Evolutionary conservation across 2,329 filamentous ascomycete genomes (phyloP), one percentile per base, ranked within the genome.

Genomic region (Plectosphaerella sp.): DNA sequence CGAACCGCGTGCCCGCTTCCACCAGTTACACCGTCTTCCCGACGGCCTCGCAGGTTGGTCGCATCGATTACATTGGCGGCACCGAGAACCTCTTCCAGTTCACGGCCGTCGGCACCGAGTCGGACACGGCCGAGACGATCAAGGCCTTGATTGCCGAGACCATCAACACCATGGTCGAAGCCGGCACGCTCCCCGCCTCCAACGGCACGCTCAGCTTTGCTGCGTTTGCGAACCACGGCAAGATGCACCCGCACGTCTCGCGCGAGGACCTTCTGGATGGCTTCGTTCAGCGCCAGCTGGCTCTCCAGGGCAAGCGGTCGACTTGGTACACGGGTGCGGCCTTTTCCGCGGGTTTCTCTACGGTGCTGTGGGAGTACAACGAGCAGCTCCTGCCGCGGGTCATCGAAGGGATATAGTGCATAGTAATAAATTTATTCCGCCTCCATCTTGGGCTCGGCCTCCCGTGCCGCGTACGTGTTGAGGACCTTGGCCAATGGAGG

Each of bases 261-360:
- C 54, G 60, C 2, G 59, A 67, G 3, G 63, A 65, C 11, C 69
- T 77, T 50, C 57, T 53, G 18, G 55, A 51, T 8, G 73, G 74
- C 0, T 76, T 76, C 47, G 71, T 77, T 52, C 62, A 65, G 37
- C 56, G 67, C 41, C 60, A 75, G 47, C 67, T 72, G 57, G 67
- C 59, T 2, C 59, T 78, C 25, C 75, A 78, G 59, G 75, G 75
- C 0, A 54, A 67, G 15, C 60, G 64, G 16, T 69, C 67, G n/a
- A 77, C 74, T 0, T 78, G 63, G 59, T 77, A 69, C 56, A 76
- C 72, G 0, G 74, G 75, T 1, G 66, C 67, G 14, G 67, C 72
- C 5, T 74, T 63, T 50, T 62, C 64, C 14, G 61, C 60, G 1
- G 58, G 60, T 15, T 68, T 67, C 54, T 61, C 63, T 48, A 66